Conservation (phyloP, 495 filamentous ascomycete genomes). For the Tetracladium marchalianum region DNA sequence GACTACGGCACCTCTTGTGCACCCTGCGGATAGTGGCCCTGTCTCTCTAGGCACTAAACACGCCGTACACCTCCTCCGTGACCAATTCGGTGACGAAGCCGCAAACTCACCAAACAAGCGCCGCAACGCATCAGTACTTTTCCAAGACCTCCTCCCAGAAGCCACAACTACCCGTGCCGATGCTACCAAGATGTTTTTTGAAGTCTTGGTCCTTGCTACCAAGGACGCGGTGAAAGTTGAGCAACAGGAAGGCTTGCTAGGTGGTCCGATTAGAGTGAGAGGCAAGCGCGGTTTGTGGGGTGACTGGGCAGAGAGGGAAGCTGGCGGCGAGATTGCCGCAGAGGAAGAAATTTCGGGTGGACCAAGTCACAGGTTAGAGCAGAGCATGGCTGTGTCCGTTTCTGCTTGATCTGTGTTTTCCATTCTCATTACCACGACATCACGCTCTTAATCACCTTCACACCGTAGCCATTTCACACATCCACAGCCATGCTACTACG, state of each 20-base stretch:
- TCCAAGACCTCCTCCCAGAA: constrained; percentile 87
- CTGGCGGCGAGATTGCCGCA: constrained; percentile 39
- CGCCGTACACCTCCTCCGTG: constrained; percentile 87
- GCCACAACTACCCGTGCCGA: constrained; percentile 66
- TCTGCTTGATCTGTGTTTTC: constrained; percentile 4
- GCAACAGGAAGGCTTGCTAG: constrained; percentile 63
- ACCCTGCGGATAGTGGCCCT: constrained; percentile 71
- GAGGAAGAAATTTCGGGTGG: constrained; percentile 10
- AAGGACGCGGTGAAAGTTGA: constrained; percentile 99
- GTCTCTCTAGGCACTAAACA: constrained; percentile 87
- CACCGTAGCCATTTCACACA: no score
- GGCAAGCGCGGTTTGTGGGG: constrained; percentile 92
- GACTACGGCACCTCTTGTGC: constrained; percentile 59
- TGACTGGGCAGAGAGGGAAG: constrained; percentile 82
- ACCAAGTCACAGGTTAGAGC: constrained; percentile 9
- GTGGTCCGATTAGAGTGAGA: constrained; percentile 66
- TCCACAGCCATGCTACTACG: no score
- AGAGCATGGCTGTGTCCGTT: constrained; percentile 6
- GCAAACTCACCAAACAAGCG: constrained; percentile 51
- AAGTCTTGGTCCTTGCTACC: constrained; percentile 87
- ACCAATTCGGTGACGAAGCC: constrained; percentile 64
- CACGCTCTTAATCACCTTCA: no score
- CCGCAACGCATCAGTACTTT: constrained; percentile 68
- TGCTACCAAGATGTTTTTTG: constrained; percentile 99
- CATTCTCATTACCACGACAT: no score